Base-by-base conservation (phyloP, 169 alveolate genomes). In the Cryptosporidium felis region DNA sequence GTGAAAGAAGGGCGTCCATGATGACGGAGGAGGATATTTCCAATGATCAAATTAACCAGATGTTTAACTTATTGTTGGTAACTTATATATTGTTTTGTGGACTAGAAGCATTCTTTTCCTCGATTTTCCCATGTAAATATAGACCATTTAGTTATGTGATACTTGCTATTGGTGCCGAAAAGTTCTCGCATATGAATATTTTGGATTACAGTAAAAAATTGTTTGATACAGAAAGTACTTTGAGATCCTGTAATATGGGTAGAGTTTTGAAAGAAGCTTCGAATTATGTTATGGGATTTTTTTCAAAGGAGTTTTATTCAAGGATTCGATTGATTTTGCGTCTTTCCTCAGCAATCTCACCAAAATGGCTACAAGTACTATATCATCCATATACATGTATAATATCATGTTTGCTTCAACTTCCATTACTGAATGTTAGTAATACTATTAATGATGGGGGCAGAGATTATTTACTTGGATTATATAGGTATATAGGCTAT, bases 161-260 rank as follows among this genome's bases (percentile, higher is more conserved):
- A 36, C 58, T 53, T 21, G 56, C 85, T 32, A 74, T 74, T 36
- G 85, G 85, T 18, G 85, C 85, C n/a, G 85, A 74, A 23, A 74
- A 74, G 12, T 74, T 74, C 41, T 60, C 41, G 12, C 59, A 53
- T 36, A 6, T 53, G 49, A 53, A 36, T 41, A 74, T 74, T 38
- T 36, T 74, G 53, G 85, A 74, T 0, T 74, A 74, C 23, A 49
- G 85, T 14, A 40, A 58, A 10, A 42, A 30, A 8, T 12, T 56
- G 5, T 56, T 53, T 12, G 41, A 32, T 18, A 5, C 38, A 16
- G 63, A 56, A 42, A 56, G 44, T 23, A 56, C n/a, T 56, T 26
- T 56, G 26, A 74, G 34, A 2, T 16, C 28, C n/a, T 30, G 46
- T 2, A 26, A 26, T 3, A 30, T 12, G 26, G 3, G 36, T 2